Percentiles rank a stretch among this genome's conserved stretches.
Conservation (phyloP, 1,139 yeast species). For the Geotrichum bryndzae region DNA sequence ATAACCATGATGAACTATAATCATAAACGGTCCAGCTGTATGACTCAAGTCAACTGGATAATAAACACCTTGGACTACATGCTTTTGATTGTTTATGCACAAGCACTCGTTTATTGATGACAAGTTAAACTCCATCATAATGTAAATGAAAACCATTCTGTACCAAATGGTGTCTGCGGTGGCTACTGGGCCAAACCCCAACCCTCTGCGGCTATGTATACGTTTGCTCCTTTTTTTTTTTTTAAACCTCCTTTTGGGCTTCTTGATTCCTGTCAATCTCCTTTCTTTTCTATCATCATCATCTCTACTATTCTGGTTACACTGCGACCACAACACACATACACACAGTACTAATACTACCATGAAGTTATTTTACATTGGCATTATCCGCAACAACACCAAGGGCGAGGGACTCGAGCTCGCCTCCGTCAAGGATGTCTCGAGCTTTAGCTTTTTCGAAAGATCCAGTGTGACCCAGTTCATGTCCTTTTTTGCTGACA, state of each 20-base stretch:
- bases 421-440: constrained; percentile 71
- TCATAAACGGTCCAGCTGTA: too few species aligned
- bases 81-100: too few species aligned
- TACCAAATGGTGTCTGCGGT: not conserved
- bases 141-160: too few species aligned
- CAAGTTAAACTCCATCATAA: too few species aligned
- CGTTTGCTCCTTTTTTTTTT: not conserved
- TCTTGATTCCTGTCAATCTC: not conserved
- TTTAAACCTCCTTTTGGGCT: not conserved
- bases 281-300: not conserved
- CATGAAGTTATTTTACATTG: constrained; percentile 90
- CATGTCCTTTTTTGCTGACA: constrained; percentile 89
- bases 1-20: too few species aligned
- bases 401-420: constrained; percentile 66
- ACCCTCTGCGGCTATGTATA: not conserved
- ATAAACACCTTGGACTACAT: too few species aligned
- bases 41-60: too few species aligned
- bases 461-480: constrained; percentile 59
- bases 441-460: constrained; percentile 84
- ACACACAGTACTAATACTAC: not conserved
- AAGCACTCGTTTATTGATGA: too few species aligned
- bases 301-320: not conserved
- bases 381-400: constrained; percentile 63
- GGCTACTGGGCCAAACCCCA: not conserved
- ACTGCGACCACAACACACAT: not conserved